phyloP scores from a whole-genome alignment of 345 rosid species.

The Melastoma malabathricum region DNA sequence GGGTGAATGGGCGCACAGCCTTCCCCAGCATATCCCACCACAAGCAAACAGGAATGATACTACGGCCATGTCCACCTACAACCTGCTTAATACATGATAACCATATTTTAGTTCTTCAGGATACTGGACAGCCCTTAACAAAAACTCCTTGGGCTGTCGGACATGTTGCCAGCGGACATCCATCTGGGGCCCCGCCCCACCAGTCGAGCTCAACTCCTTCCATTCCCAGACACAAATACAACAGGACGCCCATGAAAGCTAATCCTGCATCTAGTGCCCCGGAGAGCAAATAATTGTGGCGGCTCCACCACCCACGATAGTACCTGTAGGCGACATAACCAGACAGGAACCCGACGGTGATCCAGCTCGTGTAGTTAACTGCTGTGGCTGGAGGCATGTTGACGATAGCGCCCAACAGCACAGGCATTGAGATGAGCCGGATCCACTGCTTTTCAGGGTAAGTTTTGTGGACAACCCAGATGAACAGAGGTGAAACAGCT shows the following conservation, averaged over 20 bases:
- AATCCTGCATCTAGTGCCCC: constrained; percentile 93
- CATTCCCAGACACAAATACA: constrained; percentile 74
- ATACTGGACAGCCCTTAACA: no score
- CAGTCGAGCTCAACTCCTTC: constrained; percentile 55
- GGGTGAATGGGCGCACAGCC: no score
- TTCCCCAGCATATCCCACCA: no score
- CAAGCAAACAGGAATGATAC: no score
- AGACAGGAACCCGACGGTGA: constrained; percentile 62
- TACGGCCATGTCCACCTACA: no score
- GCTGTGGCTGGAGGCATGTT: constrained; percentile 98
- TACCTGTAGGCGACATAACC: constrained; percentile 76
- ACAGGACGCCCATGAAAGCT: constrained; percentile 89
- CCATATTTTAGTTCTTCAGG: no score
- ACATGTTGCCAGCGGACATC: no score
- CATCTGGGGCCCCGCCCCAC: no score
- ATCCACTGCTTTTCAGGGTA: constrained; percentile 83
- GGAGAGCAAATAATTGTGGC: constrained; percentile 81
- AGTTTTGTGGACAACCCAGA: constrained; percentile 65
- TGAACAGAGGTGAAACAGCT: constrained; percentile 61
- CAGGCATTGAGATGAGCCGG: constrained; percentile 80
- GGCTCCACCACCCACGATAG: constrained; percentile 63
- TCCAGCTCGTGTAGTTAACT: constrained; percentile 90
- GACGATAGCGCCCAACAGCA: constrained; percentile 69
- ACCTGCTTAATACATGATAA: no score
- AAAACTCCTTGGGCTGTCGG: no score